A percentile compares a stretch with the other conserved stretches of the same genome.
Conservation (phyloP, 1,284 basidiomycete species). For the Cutaneotrichosporon cyanovorans region DNA sequence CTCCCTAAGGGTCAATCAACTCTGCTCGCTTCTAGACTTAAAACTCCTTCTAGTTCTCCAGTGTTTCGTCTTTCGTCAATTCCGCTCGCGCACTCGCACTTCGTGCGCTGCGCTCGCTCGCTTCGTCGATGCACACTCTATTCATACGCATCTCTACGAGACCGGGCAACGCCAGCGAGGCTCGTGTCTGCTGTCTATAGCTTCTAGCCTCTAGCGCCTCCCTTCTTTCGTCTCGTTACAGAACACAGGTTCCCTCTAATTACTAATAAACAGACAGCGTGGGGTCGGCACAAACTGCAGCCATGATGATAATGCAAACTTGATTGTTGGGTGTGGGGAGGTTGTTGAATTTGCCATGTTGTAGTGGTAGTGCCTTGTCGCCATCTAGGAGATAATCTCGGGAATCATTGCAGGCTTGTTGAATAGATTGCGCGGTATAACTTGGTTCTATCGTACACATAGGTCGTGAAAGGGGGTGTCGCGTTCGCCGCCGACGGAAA, state of each 20-base stretch:
- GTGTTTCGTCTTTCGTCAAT: too few relatives aligned
- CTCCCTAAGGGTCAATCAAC: too few relatives aligned
- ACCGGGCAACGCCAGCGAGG: constrained; percentile 18
- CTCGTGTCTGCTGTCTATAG: constrained; percentile 11
- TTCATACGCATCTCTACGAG: constrained; percentile 15
- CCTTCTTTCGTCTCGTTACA: constrained; percentile 12
- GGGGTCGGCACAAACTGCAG: constrained; percentile 15
- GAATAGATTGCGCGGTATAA: constrained; percentile 17
- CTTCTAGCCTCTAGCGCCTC: constrained; percentile 21
- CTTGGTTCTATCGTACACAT: constrained; percentile 15
- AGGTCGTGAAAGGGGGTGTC: constrained; percentile 3
- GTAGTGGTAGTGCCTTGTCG: constrained; percentile 19
- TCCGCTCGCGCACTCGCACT: too few relatives aligned
- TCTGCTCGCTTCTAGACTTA: too few relatives aligned
- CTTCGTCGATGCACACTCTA: constrained; percentile 15
- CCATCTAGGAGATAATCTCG: constrained; percentile 9
- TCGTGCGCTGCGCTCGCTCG: too few relatives aligned
- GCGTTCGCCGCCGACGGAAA: constrained; percentile 13
- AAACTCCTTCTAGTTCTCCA: too few relatives aligned
- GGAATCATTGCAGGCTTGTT: constrained; percentile 9
- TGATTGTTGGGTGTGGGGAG: constrained; percentile 2
- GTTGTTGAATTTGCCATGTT: not conserved
- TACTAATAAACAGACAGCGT: constrained; percentile 14
- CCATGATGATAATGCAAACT: not conserved
- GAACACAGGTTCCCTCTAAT: constrained; percentile 3